Percentiles rank a stretch among this genome's conserved stretches.
phyloP scores from a whole-genome alignment of 352 stramenopile genomes.

The Pythium utonaiense region DNA sequence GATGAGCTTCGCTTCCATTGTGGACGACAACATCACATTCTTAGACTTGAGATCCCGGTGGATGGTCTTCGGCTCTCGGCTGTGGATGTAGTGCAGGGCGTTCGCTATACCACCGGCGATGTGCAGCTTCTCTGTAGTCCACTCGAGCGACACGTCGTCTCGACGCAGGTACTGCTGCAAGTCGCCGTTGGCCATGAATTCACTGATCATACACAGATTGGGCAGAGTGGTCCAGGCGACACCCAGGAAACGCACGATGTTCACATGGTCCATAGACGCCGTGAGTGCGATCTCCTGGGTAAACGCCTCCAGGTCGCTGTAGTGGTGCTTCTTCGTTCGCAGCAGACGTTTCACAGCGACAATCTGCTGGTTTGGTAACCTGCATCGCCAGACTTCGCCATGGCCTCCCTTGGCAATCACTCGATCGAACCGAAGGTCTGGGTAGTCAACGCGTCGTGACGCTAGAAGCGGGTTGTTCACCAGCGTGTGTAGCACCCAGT shows the following conservation, averaged over 20 bases:
- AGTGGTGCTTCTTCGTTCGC: neutral
- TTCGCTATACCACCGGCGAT: slow-evolving; percentile 36
- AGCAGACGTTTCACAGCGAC: slow-evolving; percentile 19
- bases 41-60: no score
- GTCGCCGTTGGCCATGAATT: slow-evolving; percentile 15
- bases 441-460: neutral
- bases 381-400: slow-evolving; percentile 18
- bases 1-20: slow-evolving; percentile 39
- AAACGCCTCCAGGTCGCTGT: slow-evolving; percentile 9
- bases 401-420: slow-evolving; percentile 8
- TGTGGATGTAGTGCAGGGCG: slow-evolving; percentile 40
- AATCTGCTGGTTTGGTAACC: neutral
- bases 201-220: slow-evolving; percentile 14
- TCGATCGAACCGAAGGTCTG: slow-evolving; percentile 8
- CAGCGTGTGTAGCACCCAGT: slow-evolving; percentile 4
- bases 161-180: slow-evolving; percentile 2
- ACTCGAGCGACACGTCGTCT: slow-evolving; percentile 17
- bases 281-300: slow-evolving; percentile 9
- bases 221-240: slow-evolving; percentile 10
- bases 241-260: slow-evolving; percentile 14
- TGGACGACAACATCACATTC: slow-evolving; percentile 37
- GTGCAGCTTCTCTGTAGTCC: slow-evolving; percentile 37
- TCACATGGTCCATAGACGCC: slow-evolving; percentile 11
- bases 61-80: slow-evolving; percentile 23
- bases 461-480: slow-evolving; percentile 5